Evolutionary conservation across 176 grass and related monocot species (phyloP).

Genomic region (Oryza officinalis): DNA sequence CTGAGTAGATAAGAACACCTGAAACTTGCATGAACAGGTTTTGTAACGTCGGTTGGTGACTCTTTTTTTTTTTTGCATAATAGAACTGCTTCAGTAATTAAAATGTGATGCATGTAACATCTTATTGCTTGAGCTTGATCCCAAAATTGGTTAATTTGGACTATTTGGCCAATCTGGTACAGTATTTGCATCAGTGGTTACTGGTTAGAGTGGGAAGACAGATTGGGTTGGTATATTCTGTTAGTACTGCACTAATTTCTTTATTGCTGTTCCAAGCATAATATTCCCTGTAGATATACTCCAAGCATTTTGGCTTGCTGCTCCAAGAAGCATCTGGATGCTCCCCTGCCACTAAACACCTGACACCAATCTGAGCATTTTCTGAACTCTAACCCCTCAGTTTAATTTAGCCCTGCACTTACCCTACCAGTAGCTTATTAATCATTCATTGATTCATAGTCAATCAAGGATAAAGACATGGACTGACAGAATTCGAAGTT

Average conservation of each 20-base stretch:
- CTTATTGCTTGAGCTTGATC: neutral
- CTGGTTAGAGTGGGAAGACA: neutral
- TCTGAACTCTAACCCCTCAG: too few species aligned
- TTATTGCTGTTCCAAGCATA: too few species aligned
- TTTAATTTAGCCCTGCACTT: neutral
- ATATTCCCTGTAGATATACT: neutral
- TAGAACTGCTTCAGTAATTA: too few species aligned
- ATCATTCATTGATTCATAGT: neutral
- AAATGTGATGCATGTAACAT: too few species aligned
- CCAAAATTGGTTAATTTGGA: too few species aligned
- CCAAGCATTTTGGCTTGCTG: neutral
- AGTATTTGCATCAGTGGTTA: neutral
- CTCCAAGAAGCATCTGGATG: neutral
- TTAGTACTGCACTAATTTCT: neutral
- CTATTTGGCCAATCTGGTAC: neutral
- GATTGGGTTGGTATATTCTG: neutral
- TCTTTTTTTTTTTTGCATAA: neutral
- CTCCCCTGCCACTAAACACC: neutral
- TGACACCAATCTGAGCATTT: neutral
- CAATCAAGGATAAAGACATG: neutral
- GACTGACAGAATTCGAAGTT: neutral
- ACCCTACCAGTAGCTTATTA: neutral
- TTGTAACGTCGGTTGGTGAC: neutral
- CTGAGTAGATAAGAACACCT: too few species aligned
- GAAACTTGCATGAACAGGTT: neutral